Evolutionary conservation across 768 basidiomycete species (phyloP).

Genomic region (Leccinum sublutescens): DNA sequence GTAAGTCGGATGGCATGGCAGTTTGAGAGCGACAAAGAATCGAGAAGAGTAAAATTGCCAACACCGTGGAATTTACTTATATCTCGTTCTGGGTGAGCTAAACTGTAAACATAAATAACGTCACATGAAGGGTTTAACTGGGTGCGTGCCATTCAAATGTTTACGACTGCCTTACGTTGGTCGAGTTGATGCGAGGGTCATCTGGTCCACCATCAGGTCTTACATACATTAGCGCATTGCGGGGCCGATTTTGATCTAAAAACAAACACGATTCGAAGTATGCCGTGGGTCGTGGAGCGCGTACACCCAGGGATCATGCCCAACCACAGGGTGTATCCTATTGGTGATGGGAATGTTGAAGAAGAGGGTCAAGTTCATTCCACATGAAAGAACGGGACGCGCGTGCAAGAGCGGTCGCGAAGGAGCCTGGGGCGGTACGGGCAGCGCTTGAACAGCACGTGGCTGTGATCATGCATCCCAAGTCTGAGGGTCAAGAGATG

Average conservation of each 20-base stretch:
- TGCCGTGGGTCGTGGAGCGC: neutral
- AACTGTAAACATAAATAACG: too few species aligned
- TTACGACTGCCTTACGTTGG: too few species aligned
- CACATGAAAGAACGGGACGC: neutral
- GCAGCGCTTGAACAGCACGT: neutral
- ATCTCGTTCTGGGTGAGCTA: neutral
- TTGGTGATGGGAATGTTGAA: neutral
- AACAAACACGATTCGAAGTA: neutral
- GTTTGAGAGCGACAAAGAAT: neutral
- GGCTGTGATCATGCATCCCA: neutral
- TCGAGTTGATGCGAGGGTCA: too few species aligned
- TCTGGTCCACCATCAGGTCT: too few species aligned
- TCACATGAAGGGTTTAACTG: too few species aligned
- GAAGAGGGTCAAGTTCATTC: neutral
- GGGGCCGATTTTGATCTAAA: too few species aligned
- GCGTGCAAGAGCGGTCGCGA: neutral
- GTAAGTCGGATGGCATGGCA: neutral
- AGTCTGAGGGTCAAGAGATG: too few species aligned
- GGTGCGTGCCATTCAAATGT: too few species aligned
- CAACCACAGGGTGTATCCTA: neutral
- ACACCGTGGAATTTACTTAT: neutral
- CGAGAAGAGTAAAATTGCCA: neutral
- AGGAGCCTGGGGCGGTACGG: too few species aligned
- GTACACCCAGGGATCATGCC: neutral
- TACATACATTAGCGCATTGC: too few species aligned